A percentile compares a stretch with the other conserved stretches of the same genome.
Conservation (phyloP, 2,329 filamentous ascomycete genomes). For the Trichoderma sp. region DNA sequence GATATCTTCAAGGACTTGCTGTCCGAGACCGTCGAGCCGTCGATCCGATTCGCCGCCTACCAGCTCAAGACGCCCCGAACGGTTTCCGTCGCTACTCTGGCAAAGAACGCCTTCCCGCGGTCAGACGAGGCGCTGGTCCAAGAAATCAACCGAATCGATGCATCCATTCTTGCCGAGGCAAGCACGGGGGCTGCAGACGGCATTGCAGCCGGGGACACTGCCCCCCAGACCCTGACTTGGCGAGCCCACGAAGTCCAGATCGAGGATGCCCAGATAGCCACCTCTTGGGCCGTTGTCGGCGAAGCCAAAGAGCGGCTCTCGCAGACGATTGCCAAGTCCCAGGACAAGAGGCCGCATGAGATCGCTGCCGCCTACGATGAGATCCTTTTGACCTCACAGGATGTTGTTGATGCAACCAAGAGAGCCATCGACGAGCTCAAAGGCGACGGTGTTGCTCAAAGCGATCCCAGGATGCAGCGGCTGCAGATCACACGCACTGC, state of each 20-base stretch:
- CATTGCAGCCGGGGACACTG: constrained; percentile 53
- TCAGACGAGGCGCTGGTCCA: constrained; percentile 63
- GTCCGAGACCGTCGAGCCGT: constrained; percentile 84
- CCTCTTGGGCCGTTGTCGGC: constrained; percentile 73
- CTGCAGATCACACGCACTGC: constrained; percentile 90
- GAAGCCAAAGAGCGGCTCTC: constrained; percentile 54
- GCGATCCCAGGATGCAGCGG: constrained; percentile 86
- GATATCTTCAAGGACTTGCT: constrained; percentile 87
- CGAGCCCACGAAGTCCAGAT: constrained; percentile 82
- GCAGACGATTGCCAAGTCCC: constrained; percentile 50
- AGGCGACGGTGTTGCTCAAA: constrained; percentile 79
- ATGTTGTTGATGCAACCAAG: constrained; percentile 91
- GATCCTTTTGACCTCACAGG: constrained; percentile 86
- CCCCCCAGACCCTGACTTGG: constrained; percentile 81
- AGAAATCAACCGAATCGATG: constrained; percentile 71
- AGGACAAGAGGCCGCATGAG: constrained; percentile 58
- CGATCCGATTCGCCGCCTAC: constrained; percentile 92
- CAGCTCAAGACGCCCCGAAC: constrained; percentile 86
- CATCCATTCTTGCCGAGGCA: constrained; percentile 63
- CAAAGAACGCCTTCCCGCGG: constrained; percentile 74
- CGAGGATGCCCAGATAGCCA: constrained; percentile 88
- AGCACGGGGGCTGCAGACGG: constrained; percentile 53
- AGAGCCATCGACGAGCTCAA: constrained; percentile 88
- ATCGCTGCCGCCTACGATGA: constrained; percentile 87
- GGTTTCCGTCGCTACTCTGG: constrained; percentile 76